phyloP scores from a whole-genome alignment of 2,329 filamentous ascomycete species.

The Sporothrix sp. region DNA sequence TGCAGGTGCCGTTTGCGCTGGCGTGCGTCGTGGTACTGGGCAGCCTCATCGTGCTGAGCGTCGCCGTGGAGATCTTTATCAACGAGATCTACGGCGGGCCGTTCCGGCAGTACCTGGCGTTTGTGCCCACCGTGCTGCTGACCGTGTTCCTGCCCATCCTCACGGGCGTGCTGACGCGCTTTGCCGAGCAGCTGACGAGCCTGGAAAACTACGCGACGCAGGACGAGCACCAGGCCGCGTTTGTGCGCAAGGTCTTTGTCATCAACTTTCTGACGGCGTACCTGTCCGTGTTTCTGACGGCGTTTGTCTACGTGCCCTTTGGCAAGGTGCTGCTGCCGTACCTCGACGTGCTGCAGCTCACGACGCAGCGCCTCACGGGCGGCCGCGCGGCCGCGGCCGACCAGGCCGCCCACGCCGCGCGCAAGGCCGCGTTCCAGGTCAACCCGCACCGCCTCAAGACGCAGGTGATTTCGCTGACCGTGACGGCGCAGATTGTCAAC shows the following conservation, averaged over 20 bases:
- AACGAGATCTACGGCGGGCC: constrained; percentile 87
- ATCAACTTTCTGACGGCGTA: constrained; percentile 77
- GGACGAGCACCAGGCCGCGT: constrained; percentile 70
- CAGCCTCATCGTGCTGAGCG: constrained; percentile 73
- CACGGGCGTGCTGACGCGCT: constrained; percentile 60
- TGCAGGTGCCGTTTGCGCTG: constrained; percentile 78
- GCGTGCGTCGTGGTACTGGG: constrained; percentile 64
- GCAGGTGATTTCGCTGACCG: constrained; percentile 92
- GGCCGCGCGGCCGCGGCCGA: too few relatives aligned
- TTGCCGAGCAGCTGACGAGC: constrained; percentile 68
- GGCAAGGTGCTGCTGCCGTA: constrained; percentile 75
- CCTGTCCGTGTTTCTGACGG: constrained; percentile 63
- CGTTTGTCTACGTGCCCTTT: constrained; percentile 77
- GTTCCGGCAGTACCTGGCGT: constrained; percentile 76
- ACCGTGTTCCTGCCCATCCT: constrained; percentile 72
- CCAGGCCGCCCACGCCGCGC: constrained; percentile 31
- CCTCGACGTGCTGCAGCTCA: constrained; percentile 68
- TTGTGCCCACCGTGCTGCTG: constrained; percentile 81
- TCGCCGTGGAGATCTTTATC: constrained; percentile 91
- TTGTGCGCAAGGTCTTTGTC: constrained; percentile 89
- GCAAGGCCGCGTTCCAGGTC: constrained; percentile 56
- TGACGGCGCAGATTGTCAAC: constrained; percentile 86
- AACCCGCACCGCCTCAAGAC: constrained; percentile 75
- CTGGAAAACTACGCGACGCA: constrained; percentile 89
- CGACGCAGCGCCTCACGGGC: constrained; percentile 65